Evolutionary conservation across 2,329 filamentous ascomycete species (phyloP), one percentile per base, ranked within the genome.

Genomic region (Arthrobotrys pseudoclavata): DNA sequence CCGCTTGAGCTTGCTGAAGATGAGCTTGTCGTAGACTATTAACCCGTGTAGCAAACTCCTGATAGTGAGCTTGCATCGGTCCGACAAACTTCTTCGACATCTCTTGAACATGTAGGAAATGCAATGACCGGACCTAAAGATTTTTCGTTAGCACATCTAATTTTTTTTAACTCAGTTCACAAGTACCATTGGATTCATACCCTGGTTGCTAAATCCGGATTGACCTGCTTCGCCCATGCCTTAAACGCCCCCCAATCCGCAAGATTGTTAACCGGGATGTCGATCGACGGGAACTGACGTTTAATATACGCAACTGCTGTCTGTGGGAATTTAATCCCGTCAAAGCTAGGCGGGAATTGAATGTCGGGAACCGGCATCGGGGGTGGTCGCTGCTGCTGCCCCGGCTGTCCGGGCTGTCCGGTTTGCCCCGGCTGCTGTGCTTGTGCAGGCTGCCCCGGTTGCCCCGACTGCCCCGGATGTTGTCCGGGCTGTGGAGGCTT

Each of bases 21-120:
- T 76, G 71, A 1, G 57, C 57, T 12, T 69, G 66, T 62, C 71
- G 57, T 7, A 52, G 40, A 13, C 1, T 40, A 18, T 48, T 64
- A 6, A 76, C 37, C 20, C 71, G 15, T 7, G 37, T 66, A 5
- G 52, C 57, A 29, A 76, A 76, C 26, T 76, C 71, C 20, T 76
- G 71, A 45, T 69, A 76, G 4, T 69, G 64, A 18, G 20, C 29
- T 26, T 62, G 63, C 70, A 69, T 69, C 1, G 61, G 70, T n/a
- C 60, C 57, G 6, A 47, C 22, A 20, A 68, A 68, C 24, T 72
- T 77, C 52, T 66, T 70, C 13, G 67, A 55, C 60, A 77, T 60
- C 20, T 77, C 74, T 15, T 70, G 74, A 5, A 77, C 50, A 15
- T 77, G 74, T n/a, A 77, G 47, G n/a, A 71, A 77, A 26, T 77